Percentiles rank a stretch among this genome's conserved stretches.
Evolutionary conservation across 345 rosid genomes (phyloP).

Genomic region (Eucalyptus cloeziana): DNA sequence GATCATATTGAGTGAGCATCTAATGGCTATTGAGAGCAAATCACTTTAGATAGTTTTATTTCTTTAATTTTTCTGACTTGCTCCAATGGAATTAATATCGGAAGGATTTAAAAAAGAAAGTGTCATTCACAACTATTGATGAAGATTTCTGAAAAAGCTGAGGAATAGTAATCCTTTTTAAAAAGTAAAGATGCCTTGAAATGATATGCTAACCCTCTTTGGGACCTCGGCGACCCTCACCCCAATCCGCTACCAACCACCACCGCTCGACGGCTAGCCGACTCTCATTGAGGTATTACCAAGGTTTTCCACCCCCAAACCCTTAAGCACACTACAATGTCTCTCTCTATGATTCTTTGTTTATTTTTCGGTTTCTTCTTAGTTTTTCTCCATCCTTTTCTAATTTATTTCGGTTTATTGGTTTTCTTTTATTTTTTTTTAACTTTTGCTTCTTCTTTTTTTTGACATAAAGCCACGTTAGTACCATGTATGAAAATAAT

Average conservation of each 20-base stretch:
- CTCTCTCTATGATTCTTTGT: too few species aligned
- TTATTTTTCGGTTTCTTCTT: too few species aligned
- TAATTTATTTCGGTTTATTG: too few species aligned
- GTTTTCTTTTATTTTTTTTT: too few species aligned
- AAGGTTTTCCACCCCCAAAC: not conserved
- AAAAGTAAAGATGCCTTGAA: not conserved
- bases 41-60: not conserved
- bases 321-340: not conserved
- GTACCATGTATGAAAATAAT: too few species aligned
- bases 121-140: not conserved
- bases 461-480: too few species aligned
- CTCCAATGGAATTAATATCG: not conserved
- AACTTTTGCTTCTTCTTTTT: too few species aligned
- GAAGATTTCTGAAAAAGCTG: not conserved
- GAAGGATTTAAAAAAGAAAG: not conserved
- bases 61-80: not conserved
- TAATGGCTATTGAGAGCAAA: fast-evolving
- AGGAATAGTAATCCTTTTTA: not conserved
- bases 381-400: too few species aligned
- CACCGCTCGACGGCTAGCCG: not conserved
- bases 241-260: not conserved
- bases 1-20: not conserved
- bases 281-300: not conserved
- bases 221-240: not conserved
- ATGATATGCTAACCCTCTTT: not conserved